These are phyloP conservation scores for Buxus sempervirens DNA, from an alignment of 164 flowering plant genomes.

Conservation along the genomic window DNA sequence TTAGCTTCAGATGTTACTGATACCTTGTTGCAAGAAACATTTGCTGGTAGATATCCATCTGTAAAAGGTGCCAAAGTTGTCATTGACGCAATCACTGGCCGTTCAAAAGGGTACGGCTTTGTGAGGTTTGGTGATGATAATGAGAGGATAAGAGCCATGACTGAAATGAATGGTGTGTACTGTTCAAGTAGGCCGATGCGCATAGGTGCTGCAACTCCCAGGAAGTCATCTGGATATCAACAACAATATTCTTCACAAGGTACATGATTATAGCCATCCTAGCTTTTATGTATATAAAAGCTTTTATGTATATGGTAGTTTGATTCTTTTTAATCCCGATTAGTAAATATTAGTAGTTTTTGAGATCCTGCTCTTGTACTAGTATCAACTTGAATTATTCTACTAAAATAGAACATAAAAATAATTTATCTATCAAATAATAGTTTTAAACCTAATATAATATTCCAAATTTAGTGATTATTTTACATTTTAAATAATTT, in stretches of 20 bases:
- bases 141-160: constrained; percentile 80
- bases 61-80: constrained; percentile 98
- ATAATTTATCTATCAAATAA: no score
- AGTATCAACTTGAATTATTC: no score
- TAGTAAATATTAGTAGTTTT: no score
- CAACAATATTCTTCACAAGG: constrained; percentile 70
- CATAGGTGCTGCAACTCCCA: constrained; percentile 87
- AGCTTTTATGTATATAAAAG: neutral
- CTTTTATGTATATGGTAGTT: neutral
- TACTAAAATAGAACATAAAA: no score
- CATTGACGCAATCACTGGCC: constrained; percentile 88
- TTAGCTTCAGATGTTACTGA: constrained; percentile 94
- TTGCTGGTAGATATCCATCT: constrained; percentile 72
- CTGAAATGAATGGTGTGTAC: constrained; percentile 87
- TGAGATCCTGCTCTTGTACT: no score
- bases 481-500: no score
- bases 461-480: no score
- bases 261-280: constrained; percentile 17
- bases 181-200: constrained; percentile 98
- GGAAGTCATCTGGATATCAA: constrained; percentile 80
- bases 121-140: constrained; percentile 94
- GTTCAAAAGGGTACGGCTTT: constrained; percentile 95
- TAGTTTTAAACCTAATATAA: no score
- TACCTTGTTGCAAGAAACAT: constrained; percentile 78
- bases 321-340: neutral